A percentile compares a stretch with the other conserved stretches of the same genome.
These are phyloP conservation scores for Fraxinus albicans DNA, from an alignment of 305 asterid genomes.

Conservation along the genomic window DNA sequence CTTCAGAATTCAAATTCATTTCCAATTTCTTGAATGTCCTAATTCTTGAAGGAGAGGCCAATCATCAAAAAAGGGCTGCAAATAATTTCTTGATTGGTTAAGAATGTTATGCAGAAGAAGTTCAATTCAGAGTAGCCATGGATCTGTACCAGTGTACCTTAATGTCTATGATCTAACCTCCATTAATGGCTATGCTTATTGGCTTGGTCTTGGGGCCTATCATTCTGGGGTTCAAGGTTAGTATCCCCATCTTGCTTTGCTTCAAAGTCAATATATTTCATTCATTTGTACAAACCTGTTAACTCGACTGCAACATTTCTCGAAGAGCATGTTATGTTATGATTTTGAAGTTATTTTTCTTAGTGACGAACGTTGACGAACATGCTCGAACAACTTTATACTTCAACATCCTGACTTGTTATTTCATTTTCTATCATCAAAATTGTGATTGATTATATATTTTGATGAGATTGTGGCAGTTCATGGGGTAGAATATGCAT, in stretches of 20 bases:
- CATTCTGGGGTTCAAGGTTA: constrained; percentile 86
- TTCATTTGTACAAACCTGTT: background rate
- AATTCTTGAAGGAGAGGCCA: constrained; percentile 5
- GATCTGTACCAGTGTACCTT: constrained; percentile 64
- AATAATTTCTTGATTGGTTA: background rate
- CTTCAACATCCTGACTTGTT: background rate
- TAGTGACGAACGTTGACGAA: background rate
- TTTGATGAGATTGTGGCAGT: constrained; percentile 34
- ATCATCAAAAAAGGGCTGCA: background rate
- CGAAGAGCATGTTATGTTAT: background rate
- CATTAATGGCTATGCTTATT: constrained; percentile 71
- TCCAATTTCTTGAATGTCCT: background rate
- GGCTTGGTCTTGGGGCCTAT: constrained; percentile 87
- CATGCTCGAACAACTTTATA: background rate
- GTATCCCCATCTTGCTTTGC: background rate
- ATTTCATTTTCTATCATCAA: background rate
- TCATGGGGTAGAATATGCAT: constrained; percentile 75
- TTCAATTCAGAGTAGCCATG: constrained; percentile 45
- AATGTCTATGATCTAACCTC: constrained; percentile 79
- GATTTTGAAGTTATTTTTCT: background rate
- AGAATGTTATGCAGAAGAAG: constrained; percentile 69
- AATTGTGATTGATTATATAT: background rate
- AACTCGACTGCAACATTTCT: background rate
- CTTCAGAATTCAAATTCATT: background rate
- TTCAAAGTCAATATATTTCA: background rate